Conservation (phyloP, 495 filamentous ascomycete species). For the Penicillium malachiteum region DNA sequence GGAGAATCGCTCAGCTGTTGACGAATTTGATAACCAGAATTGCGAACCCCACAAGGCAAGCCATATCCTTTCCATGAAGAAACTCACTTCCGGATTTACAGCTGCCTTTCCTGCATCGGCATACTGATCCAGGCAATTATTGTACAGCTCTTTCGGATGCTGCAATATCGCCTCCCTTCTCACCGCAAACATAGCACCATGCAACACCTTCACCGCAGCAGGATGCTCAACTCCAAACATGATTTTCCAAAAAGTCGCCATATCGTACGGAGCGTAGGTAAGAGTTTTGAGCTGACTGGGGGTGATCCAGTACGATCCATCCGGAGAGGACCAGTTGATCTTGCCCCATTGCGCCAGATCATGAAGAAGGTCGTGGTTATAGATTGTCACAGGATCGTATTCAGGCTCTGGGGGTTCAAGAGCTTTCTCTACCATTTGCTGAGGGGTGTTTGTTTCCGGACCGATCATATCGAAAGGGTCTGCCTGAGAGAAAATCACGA, state of each 20-base stretch:
- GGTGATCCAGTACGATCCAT: background rate
- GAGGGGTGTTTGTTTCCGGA: background rate
- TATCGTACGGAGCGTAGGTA: background rate
- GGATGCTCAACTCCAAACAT: background rate
- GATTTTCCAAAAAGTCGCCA: background rate
- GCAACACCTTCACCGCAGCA: background rate
- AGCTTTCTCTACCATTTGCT: background rate
- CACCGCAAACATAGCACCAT: background rate
- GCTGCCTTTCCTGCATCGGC: background rate
- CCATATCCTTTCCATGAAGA: background rate
- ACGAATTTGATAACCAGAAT: background rate
- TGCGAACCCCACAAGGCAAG: background rate
- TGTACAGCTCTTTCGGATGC: background rate
- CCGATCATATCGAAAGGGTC: background rate
- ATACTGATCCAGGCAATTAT: background rate
- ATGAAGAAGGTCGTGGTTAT: background rate
- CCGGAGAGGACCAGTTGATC: background rate
- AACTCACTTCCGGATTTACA: background rate
- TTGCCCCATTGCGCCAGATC: background rate
- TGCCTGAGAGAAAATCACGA: background rate
- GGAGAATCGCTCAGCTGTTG: background rate
- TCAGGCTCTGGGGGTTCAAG: background rate
- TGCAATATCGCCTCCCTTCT: background rate
- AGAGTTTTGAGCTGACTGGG: background rate
- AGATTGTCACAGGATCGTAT: background rate